phyloP scores from a whole-genome alignment of 257 asterid species.

The Orobanche coerulescens region DNA sequence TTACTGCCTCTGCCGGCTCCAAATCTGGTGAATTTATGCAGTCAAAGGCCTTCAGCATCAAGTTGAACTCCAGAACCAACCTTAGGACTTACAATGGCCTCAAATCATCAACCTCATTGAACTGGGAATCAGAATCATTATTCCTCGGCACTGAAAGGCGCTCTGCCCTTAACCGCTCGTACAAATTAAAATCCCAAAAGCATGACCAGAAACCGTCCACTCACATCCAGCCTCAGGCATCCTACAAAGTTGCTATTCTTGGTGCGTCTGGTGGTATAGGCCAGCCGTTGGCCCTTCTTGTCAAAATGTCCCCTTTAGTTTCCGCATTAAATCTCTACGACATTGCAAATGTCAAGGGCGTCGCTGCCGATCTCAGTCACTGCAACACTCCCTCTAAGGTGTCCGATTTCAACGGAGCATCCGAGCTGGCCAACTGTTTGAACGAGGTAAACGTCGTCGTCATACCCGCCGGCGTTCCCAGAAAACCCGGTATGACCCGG shows the following conservation, averaged over 20 bases:
- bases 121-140: slow-evolving; percentile 32
- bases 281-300: slow-evolving; percentile 68
- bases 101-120: slow-evolving; percentile 34
- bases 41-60: slow-evolving; percentile 39
- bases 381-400: slow-evolving; percentile 80
- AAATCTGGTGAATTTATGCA: slow-evolving; percentile 31
- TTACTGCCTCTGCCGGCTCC: slow-evolving; percentile 37
- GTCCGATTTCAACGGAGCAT: slow-evolving; percentile 53
- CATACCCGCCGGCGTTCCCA: slow-evolving; percentile 84
- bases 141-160: slow-evolving; percentile 42
- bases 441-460: slow-evolving; percentile 65
- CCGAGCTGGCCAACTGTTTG: slow-evolving; percentile 57
- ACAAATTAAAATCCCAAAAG: slow-evolving; percentile 28
- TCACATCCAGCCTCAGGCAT: slow-evolving; percentile 56
- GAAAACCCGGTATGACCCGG: slow-evolving; percentile 89
- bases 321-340: slow-evolving; percentile 61
- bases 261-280: slow-evolving; percentile 91
- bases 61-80: slow-evolving; percentile 34
- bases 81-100: slow-evolving; percentile 45
- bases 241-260: slow-evolving; percentile 69
- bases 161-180: slow-evolving; percentile 28
- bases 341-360: slow-evolving; percentile 80
- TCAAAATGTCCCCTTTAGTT: slow-evolving; percentile 83
- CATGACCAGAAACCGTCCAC: slow-evolving; percentile 27
- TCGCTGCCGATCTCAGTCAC: slow-evolving; percentile 82